Conservation (phyloP, 164 flowering plant genomes). For the Sextonia rubra region DNA sequence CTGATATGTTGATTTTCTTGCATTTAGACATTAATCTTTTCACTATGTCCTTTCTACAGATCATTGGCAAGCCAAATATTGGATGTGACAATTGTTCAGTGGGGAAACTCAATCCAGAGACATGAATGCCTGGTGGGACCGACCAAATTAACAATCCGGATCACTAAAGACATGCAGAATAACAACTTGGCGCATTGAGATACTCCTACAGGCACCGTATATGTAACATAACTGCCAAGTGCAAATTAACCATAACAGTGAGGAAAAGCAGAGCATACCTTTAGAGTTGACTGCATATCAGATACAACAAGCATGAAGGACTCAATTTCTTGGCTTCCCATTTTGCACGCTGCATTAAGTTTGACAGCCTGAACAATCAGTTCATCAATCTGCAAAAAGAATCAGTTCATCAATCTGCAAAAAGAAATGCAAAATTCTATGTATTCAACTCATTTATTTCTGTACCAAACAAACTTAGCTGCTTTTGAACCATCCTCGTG, state of each 20-base stretch:
- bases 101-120: not conserved
- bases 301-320: slow-evolving; percentile 58
- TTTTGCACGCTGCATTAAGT: slow-evolving; percentile 25
- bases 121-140: not conserved
- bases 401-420: slow-evolving; percentile 87
- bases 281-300: slow-evolving; percentile 53
- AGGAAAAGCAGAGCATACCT: slow-evolving; percentile 37
- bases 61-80: not conserved
- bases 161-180: not conserved
- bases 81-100: not conserved
- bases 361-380: slow-evolving; percentile 66
- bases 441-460: not conserved
- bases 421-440: not conserved
- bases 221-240: too few species aligned
- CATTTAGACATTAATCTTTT: too few species aligned
- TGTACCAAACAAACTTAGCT: too few species aligned
- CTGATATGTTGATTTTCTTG: not conserved
- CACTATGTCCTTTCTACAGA: too few species aligned
- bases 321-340: slow-evolving; percentile 57
- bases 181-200: not conserved
- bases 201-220: not conserved
- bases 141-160: not conserved
- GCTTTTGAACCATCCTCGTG: too few species aligned
- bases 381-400: slow-evolving; percentile 78
- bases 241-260: not conserved